A percentile compares a stretch with the other conserved stretches of the same genome.
Evolutionary conservation across 2,329 filamentous ascomycete species (phyloP).

Genomic region (Orbilia javanica): DNA sequence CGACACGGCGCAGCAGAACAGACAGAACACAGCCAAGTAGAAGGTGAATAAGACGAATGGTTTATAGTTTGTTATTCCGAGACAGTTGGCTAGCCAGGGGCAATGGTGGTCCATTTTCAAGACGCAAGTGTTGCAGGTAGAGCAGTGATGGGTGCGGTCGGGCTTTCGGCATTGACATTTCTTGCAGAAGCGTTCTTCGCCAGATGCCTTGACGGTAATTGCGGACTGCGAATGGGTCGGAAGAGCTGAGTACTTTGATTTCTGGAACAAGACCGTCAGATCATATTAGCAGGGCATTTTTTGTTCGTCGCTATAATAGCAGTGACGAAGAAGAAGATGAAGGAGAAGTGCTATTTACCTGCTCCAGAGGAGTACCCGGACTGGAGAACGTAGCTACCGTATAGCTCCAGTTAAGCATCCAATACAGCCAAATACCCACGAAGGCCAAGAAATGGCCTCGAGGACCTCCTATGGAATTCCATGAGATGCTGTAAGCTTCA

Average conservation of each 20-base stretch:
- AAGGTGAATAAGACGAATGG: conserved; percentile 91
- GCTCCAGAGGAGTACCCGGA: conserved; percentile 76
- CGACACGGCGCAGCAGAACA: conserved; percentile 81
- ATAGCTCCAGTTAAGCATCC: conserved; percentile 87
- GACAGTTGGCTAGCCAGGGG: conserved; percentile 95
- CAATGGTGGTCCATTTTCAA: conserved; percentile 99
- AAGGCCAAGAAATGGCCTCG: conserved; percentile 71
- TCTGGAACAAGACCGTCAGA: conserved; percentile 61
- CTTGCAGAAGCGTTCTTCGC: conserved; percentile 91
- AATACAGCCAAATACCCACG: conserved; percentile 78
- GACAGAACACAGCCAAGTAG: conserved; percentile 88
- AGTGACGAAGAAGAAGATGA: neutral
- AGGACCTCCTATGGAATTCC: conserved; percentile 67
- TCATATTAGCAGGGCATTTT: no score
- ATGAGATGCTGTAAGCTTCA: conserved; percentile 75
- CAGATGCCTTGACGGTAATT: conserved; percentile 92
- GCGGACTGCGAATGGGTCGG: conserved; percentile 79
- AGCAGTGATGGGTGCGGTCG: conserved; percentile 96
- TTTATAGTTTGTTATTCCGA: conserved; percentile 95
- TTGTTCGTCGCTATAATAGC: no score
- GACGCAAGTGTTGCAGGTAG: conserved; percentile 91
- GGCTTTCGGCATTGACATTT: conserved; percentile 96
- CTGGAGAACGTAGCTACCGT: conserved; percentile 92
- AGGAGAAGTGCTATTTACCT: conserved; percentile 42
- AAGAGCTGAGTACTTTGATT: conserved; percentile 80